These are phyloP conservation scores for Acanthamoeba triangularis DNA, from an alignment of 208 protist species.

Conservation along the genomic window DNA sequence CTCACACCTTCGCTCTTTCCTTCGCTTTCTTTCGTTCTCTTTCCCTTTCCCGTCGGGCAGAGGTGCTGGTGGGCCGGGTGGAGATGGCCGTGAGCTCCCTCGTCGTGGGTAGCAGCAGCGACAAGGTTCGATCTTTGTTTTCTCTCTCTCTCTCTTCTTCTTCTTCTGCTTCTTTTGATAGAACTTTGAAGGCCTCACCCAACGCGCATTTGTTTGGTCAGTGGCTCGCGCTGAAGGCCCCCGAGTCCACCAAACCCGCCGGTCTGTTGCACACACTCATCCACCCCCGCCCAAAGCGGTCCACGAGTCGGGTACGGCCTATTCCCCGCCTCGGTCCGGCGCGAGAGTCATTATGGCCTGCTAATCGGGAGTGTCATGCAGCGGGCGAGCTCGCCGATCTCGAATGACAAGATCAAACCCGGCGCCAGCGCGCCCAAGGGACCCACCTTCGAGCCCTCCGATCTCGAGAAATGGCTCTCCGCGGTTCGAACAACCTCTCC, in stretches of 20 bases:
- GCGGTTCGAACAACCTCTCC: no score
- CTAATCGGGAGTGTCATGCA: neutral
- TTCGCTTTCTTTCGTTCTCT: neutral
- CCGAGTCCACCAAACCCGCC: neutral
- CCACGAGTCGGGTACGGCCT: neutral
- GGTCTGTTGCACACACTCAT: neutral
- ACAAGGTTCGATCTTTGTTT: neutral
- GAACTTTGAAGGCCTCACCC: neutral
- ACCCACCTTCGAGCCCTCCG: slow-evolving; percentile 32
- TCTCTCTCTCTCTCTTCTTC: no score
- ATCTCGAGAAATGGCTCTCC: slow-evolving; percentile 19
- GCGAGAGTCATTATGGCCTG: no score
- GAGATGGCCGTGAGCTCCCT: slow-evolving; percentile 1
- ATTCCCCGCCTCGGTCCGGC: no score
- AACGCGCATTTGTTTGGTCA: neutral
- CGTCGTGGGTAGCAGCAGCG: slow-evolving; percentile 15
- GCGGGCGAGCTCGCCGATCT: neutral
- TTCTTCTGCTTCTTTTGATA: neutral
- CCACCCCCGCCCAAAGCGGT: neutral
- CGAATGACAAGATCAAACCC: neutral
- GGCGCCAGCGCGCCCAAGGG: neutral
- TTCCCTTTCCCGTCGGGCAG: neutral
- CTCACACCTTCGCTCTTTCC: neutral
- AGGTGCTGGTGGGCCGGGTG: neutral
- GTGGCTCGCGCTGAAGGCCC: slow-evolving; percentile 16